A percentile compares a stretch with the other conserved stretches of the same genome.
These are phyloP conservation scores for Exophiala calicioides DNA, from an alignment of 2,329 filamentous ascomycete genomes.

Conservation along the genomic window DNA sequence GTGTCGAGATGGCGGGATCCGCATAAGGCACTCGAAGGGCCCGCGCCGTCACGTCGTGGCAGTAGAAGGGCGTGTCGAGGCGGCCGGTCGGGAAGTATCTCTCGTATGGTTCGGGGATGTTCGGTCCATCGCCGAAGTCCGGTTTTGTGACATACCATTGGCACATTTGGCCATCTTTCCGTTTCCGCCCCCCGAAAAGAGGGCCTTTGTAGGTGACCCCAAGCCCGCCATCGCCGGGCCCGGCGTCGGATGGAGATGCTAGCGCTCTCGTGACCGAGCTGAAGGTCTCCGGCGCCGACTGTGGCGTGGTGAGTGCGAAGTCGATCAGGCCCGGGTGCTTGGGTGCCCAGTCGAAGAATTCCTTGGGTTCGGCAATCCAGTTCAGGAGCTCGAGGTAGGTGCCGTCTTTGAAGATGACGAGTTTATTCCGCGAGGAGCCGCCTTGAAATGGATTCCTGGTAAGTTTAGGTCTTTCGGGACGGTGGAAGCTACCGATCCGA, in stretches of 20 bases:
- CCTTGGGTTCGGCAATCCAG: conserved; percentile 28
- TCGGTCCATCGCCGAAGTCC: conserved; percentile 13
- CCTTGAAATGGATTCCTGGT: conserved; percentile 14
- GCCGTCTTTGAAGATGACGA: conserved; percentile 33
- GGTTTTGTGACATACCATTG: conserved; percentile 28
- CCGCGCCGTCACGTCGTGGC: conserved; percentile 31
- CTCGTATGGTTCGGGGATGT: conserved; percentile 15
- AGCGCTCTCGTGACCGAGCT: conserved; percentile 19
- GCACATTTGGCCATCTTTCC: conserved; percentile 29
- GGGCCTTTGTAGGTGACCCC: conserved; percentile 25
- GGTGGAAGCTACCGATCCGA: background rate
- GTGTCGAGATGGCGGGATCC: conserved; percentile 20
- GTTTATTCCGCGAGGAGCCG: conserved; percentile 31
- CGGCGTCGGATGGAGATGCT: background rate
- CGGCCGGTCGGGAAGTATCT: conserved; percentile 20
- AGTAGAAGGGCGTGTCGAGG: conserved; percentile 31
- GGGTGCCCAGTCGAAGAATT: conserved; percentile 29
- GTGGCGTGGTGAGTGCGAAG: conserved; percentile 30
- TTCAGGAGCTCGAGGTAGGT: conserved; percentile 33
- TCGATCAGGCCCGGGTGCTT: conserved; percentile 31
- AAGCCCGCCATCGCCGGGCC: conserved; percentile 19
- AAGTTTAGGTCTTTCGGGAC: background rate
- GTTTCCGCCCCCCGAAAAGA: conserved; percentile 24
- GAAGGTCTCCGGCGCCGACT: conserved; percentile 25
- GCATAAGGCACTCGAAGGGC: conserved; percentile 34